Percentiles rank a stretch among this genome's conserved stretches.
phyloP scores from a whole-genome alignment of 2,329 filamentous ascomycete species.

The Dothistroma pini region DNA sequence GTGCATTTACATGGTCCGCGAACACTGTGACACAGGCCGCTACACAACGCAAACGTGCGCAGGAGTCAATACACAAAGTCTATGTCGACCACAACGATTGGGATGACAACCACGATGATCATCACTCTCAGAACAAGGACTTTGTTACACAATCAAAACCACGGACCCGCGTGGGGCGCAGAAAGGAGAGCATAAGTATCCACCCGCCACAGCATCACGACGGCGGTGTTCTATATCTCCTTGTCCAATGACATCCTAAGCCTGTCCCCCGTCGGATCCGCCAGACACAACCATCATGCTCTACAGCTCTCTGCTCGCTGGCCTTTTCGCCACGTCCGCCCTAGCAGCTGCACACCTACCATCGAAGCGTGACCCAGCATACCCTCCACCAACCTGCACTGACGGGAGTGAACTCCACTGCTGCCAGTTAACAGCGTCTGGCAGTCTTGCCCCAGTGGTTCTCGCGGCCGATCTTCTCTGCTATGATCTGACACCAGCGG shows the following conservation, averaged over 20 bases:
- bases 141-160: not conserved
- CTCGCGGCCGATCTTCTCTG: constrained; percentile 14
- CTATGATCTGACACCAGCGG: constrained; percentile 22
- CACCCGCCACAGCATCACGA: not conserved
- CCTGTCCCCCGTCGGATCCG: too few relatives aligned
- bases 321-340: not conserved
- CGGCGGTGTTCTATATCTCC: not conserved
- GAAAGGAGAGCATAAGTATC: not conserved
- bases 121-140: not conserved
- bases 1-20: not conserved
- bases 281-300: too few relatives aligned
- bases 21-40: not conserved
- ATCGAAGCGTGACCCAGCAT: not conserved
- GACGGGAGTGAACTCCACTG: constrained; percentile 23
- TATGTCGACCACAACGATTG: not conserved
- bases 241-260: not conserved
- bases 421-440: constrained; percentile 14
- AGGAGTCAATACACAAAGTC: not conserved
- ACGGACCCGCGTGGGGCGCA: not conserved
- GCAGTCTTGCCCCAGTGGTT: constrained; percentile 10
- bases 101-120: not conserved
- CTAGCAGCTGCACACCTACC: not conserved
- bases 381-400: constrained; percentile 9
- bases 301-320: not conserved
- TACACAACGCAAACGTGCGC: not conserved